phyloP scores from a whole-genome alignment of 2,329 filamentous ascomycete species.

The Falciphora oryzae region DNA sequence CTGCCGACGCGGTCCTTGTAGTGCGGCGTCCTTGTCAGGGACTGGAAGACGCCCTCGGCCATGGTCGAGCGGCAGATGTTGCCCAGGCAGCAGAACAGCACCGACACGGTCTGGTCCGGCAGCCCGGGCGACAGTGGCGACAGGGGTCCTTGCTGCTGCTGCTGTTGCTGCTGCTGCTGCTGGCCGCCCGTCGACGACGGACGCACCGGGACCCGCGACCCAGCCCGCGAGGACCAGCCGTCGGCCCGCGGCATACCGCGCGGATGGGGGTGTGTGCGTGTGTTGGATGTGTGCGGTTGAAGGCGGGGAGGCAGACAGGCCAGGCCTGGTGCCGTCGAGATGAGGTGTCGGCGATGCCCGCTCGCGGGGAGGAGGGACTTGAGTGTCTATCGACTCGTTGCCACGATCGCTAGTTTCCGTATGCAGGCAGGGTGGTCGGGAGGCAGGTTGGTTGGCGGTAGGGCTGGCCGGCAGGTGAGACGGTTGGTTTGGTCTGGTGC shows the following conservation, averaged over 20 bases:
- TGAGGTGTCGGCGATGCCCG: neutral
- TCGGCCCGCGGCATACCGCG: neutral
- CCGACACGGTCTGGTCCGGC: slow-evolving; percentile 45
- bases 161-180: slow-evolving; percentile 3
- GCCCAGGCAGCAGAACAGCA: slow-evolving; percentile 93
- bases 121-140: slow-evolving; percentile 14
- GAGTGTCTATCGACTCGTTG: neutral
- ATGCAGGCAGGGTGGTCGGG: neutral
- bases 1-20: slow-evolving; percentile 54
- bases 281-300: too few relatives aligned
- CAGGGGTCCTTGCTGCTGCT: neutral
- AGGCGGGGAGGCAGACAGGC: neutral
- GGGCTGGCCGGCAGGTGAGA: neutral
- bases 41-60: slow-evolving; percentile 89
- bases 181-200: neutral
- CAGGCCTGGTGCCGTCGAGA: neutral
- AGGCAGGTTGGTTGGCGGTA: neutral
- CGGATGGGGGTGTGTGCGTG: neutral
- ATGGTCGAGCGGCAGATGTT: slow-evolving; percentile 95
- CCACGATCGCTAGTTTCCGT: neutral
- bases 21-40: slow-evolving; percentile 56
- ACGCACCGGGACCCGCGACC: neutral
- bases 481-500: neutral
- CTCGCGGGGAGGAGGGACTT: neutral
- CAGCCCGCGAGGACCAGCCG: neutral